Base-by-base conservation (phyloP, 140 eudicot species). In the Oenanthe javanica region DNA sequence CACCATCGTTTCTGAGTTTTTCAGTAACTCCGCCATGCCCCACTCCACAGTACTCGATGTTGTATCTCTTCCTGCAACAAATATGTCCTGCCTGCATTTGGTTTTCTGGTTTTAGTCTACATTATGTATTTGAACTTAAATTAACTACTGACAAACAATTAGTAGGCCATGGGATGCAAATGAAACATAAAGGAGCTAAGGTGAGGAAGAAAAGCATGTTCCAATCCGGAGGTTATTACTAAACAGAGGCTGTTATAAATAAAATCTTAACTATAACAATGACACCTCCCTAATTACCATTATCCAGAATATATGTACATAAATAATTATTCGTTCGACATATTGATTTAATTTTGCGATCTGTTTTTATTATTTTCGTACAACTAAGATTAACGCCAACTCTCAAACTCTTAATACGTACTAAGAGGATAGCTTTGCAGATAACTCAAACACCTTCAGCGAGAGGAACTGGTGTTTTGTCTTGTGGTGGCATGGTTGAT, bases 51-150 rank as follows among this genome's bases (percentile, higher is more conserved):
- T 78, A 82, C 52, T 88, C 14, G 97, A 86, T 0, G 91, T 88
- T 48, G 95, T 92, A 81, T 92, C 97, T 2, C 90, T 89, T 16
- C 95, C 95, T 0, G 95, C 97, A 11, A 6, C 85, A 77, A 90
- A 90, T 70, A 90, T 74, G 76, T 92, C 97, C 97, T 90, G 67
- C 11, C 63, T 21, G n/a, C 21, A 71, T 71, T 36, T 21, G 66
- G 27, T 57, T 57, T 57, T 57, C 27, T 19, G 12, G 27, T 19
- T 5, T 57, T 6, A 19, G 66, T 57, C 66, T 21, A 21, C 7
- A 54, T 16, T 54, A 0, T 16, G 19, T 54, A 18, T 54, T 54
- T 16, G 7, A 16, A 54, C 63, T 54, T 54, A 8, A 5, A 54
- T 16, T 9, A 54, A 19, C 63, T 54, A 9, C 27, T 5, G 66